These are phyloP conservation scores for Closterium sp. DNA, from an alignment of 139 green algal species.

Conservation along the genomic window DNA sequence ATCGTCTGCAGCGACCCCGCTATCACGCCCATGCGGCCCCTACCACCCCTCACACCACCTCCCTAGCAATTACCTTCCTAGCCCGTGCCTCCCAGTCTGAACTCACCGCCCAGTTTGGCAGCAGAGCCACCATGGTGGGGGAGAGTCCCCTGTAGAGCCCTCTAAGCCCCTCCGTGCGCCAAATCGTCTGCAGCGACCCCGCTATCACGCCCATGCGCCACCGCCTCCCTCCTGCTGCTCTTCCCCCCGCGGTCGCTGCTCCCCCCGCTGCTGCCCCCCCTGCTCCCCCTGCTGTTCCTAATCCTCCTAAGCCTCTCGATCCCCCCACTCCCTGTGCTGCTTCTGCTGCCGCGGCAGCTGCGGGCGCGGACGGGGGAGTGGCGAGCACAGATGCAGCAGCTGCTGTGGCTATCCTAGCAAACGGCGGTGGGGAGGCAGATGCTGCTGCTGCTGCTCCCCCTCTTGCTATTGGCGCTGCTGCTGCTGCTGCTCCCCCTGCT, in stretches of 20 bases:
- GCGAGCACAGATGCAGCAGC: too few species aligned
- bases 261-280: neutral
- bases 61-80: too few species aligned
- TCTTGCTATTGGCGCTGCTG: neutral
- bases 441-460: neutral
- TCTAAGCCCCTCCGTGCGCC: conserved; percentile 55
- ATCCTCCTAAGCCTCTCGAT: neutral
- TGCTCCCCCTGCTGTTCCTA: neutral
- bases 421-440: neutral
- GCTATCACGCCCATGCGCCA: conserved; percentile 34
- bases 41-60: too few species aligned
- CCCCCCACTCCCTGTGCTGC: neutral
- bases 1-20: conserved; percentile 74
- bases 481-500: neutral
- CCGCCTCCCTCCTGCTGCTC: conserved; percentile 13
- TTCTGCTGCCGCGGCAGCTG: neutral
- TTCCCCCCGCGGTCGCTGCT: neutral
- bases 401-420: neutral
- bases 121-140: conserved; percentile 88
- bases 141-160: conserved; percentile 87
- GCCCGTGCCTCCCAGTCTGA: too few species aligned
- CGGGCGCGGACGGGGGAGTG: neutral
- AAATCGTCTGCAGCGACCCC: conserved; percentile 75
- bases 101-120: conserved; percentile 95
- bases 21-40: conserved; percentile 84